phyloP scores from a whole-genome alignment of 345 rosid genomes.

The Orychophragmus violaceus region DNA sequence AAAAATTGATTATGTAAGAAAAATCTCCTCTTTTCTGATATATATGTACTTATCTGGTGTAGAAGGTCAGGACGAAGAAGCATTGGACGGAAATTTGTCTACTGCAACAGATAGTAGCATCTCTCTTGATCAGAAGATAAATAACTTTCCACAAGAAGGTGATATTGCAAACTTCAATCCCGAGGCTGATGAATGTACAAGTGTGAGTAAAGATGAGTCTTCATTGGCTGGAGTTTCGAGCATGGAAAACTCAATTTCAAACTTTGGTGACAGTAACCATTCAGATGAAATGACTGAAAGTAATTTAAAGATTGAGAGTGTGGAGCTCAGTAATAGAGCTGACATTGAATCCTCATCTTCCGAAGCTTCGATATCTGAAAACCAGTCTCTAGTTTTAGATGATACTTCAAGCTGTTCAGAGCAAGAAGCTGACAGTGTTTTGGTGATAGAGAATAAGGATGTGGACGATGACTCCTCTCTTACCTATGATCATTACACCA shows the following conservation, averaged over 20 bases:
- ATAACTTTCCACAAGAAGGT: neutral
- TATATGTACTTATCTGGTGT: conserved; percentile 3
- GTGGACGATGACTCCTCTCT: conserved; percentile 14
- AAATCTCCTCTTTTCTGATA: neutral
- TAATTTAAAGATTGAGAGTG: conserved; percentile 11
- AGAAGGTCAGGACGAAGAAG: conserved; percentile 40
- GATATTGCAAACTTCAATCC: neutral
- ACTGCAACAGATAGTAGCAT: conserved; percentile 1
- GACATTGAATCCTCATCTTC: neutral
- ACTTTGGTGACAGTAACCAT: conserved; percentile 2
- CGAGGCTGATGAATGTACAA: conserved; percentile 6
- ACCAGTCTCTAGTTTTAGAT: conserved; percentile 1
- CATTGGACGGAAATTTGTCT: neutral
- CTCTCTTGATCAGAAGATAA: neutral
- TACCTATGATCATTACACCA: conserved; percentile 20
- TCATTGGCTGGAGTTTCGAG: conserved; percentile 14
- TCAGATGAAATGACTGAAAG: conserved; percentile 11
- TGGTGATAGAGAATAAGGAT: conserved; percentile 16
- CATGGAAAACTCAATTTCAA: neutral
- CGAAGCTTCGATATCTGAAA: neutral
- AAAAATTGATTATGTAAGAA: neutral
- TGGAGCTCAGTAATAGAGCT: conserved; percentile 18
- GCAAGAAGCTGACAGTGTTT: conserved; percentile 6
- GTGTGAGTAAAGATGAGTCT: conserved; percentile 13
- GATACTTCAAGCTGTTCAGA: conserved; percentile 26